A percentile compares a stretch with the other conserved stretches of the same genome.
Conservation (phyloP, 2,329 filamentous ascomycete genomes). For the Rhytidhysteron rufulum region DNA sequence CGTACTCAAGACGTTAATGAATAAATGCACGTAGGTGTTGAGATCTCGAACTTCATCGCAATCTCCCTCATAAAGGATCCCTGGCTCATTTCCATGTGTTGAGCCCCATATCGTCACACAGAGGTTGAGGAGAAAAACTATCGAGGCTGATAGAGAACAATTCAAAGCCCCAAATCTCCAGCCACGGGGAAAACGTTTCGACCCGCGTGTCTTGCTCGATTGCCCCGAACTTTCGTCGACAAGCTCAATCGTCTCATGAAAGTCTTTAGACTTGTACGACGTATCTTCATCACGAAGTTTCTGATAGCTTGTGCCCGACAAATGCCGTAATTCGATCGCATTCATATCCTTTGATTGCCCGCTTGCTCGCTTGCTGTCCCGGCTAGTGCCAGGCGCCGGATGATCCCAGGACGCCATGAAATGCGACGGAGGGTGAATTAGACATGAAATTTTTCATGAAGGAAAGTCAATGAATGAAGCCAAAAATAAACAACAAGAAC, state of each 20-base stretch:
- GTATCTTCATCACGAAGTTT: neutral
- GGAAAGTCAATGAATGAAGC: too few species aligned
- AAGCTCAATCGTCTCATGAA: too few species aligned
- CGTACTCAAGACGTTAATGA: conserved; percentile 48
- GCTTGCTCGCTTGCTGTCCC: too few species aligned
- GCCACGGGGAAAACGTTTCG: neutral
- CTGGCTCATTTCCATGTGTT: neutral
- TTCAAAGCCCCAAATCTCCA: conserved; percentile 15
- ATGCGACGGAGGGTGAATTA: too few species aligned
- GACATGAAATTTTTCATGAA: too few species aligned
- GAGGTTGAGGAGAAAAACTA: conserved; percentile 14
- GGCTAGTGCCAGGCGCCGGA: too few species aligned
- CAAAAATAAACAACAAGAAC: too few species aligned
- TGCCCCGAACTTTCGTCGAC: too few species aligned
- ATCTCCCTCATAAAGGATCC: conserved; percentile 14
- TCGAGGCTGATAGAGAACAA: conserved; percentile 7
- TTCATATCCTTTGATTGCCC: too few species aligned
- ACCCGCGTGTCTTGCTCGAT: too few species aligned
- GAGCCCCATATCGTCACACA: conserved; percentile 11
- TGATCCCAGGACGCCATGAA: too few species aligned
- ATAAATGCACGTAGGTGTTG: conserved; percentile 37
- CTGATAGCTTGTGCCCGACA: neutral
- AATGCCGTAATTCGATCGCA: neutral
- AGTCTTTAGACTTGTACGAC: neutral
- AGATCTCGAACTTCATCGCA: conserved; percentile 11